Evolutionary conservation across 2,329 filamentous ascomycete species (phyloP).

Genomic region (Rhytidhysteron rufulum): DNA sequence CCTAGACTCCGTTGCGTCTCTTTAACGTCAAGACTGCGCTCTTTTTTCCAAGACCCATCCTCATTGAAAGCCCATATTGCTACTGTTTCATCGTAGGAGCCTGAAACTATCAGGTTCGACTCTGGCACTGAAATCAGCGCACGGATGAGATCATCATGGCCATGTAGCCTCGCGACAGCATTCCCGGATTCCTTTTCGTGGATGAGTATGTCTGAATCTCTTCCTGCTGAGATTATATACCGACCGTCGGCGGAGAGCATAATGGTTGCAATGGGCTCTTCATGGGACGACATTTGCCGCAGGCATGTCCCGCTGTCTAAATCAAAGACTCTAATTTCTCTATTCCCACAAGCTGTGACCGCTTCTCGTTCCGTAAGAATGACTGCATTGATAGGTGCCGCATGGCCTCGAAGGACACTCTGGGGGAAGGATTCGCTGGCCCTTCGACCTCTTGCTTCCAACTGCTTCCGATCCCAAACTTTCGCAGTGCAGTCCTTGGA

Average conservation of each 20-base stretch:
- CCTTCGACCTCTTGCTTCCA: not conserved
- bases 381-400: not conserved
- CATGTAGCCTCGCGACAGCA: not conserved
- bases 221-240: not conserved
- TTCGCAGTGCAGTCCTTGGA: slow-evolving; percentile 1
- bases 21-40: not conserved
- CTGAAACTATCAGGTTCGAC: not conserved
- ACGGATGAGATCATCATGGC: not conserved
- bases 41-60: not conserved
- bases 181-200: not conserved
- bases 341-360: not conserved
- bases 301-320: not conserved
- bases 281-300: not conserved
- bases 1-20: not conserved
- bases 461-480: not conserved
- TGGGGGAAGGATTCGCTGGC: not conserved
- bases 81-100: not conserved
- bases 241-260: not conserved
- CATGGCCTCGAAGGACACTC: slow-evolving; percentile 1
- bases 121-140: not conserved
- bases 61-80: not conserved
- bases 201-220: not conserved
- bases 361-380: not conserved
- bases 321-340: not conserved
- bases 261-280: not conserved